Evolutionary conservation across 2,329 filamentous ascomycete genomes (phyloP), one percentile per base, ranked within the genome.

Genomic region (Cercospora zeae-maydis): DNA sequence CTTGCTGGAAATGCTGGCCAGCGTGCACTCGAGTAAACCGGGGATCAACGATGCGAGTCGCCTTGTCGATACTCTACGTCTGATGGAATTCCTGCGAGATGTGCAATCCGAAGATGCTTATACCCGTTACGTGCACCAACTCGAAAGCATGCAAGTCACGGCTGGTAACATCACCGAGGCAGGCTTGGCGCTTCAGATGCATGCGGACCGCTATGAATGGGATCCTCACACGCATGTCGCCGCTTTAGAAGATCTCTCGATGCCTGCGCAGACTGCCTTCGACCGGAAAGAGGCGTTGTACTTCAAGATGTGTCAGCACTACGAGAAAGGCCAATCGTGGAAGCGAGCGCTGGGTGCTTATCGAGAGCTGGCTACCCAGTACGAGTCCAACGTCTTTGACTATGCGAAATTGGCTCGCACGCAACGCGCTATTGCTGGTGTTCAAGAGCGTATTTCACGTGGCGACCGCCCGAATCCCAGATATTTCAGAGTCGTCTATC

Each of bases 51-150:
- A 96, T 72, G 88, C 90, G 1, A 89, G 89, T 7, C 86, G 90
- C 64, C 90, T 96, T 67, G 91, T 96, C 76, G 92, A 97, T 75
- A 91, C 92, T 0, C 80, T 98, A 57, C 87, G 91, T 61, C 81
- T 98, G 27, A 97, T 98, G 93, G 92, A 97, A 70, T 98, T 97
- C 77, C 83, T 98, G 70, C 90, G 92, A 68, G 92, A 97, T 73
- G 96, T 97, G 89, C 91, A 96, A 69, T 96, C 96, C 73, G 92
- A 96, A 75, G 93, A 97, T 72, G 96, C 97, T 62, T 98, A 96
- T 76, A 90, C 96, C 67, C 89, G 92, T 67, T 97, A 98, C 72
- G 93, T 98, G 13, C 93, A 98, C 74, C 92, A 97, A 75, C 83
- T 98, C 19, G 91, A 92, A 2, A 81, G 86, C 39, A 81, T 95